phyloP scores from a whole-genome alignment of 345 rosid genomes.

The Luvunga scandens region DNA sequence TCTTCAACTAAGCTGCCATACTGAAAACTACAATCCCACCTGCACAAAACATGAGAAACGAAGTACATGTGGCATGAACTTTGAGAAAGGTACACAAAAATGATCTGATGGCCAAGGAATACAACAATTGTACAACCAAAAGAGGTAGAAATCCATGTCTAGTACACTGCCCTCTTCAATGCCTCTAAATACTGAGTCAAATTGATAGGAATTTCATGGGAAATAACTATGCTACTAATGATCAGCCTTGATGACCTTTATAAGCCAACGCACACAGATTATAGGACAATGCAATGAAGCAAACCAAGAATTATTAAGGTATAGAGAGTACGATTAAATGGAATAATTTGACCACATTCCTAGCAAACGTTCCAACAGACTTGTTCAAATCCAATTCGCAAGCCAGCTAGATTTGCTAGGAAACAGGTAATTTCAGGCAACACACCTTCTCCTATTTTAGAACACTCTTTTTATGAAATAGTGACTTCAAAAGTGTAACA shows the following conservation, averaged over 20 bases:
- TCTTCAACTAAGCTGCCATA: conserved; percentile 95
- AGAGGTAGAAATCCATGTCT: background rate
- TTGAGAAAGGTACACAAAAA: background rate
- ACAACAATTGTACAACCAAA: background rate
- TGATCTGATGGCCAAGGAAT: background rate
- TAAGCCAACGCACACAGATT: background rate
- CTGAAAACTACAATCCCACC: conserved; percentile 99
- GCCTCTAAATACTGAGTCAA: background rate
- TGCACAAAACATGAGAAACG: conserved; percentile 34
- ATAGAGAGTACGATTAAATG: background rate
- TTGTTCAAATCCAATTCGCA: background rate
- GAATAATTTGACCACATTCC: background rate
- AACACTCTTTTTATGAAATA: background rate
- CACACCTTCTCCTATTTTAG: background rate
- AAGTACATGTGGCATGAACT: background rate
- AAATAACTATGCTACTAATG: background rate
- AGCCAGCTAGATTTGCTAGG: background rate
- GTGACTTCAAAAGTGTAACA: background rate
- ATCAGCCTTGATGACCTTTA: background rate
- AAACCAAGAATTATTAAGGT: background rate
- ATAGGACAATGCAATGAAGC: background rate
- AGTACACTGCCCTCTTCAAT: background rate
- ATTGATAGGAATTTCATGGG: background rate
- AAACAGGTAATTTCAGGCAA: background rate
- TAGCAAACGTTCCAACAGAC: background rate